A percentile compares a stretch with the other conserved stretches of the same genome.
These are phyloP conservation scores for Carallia brachiata DNA, from an alignment of 345 rosid species.

Conservation along the genomic window DNA sequence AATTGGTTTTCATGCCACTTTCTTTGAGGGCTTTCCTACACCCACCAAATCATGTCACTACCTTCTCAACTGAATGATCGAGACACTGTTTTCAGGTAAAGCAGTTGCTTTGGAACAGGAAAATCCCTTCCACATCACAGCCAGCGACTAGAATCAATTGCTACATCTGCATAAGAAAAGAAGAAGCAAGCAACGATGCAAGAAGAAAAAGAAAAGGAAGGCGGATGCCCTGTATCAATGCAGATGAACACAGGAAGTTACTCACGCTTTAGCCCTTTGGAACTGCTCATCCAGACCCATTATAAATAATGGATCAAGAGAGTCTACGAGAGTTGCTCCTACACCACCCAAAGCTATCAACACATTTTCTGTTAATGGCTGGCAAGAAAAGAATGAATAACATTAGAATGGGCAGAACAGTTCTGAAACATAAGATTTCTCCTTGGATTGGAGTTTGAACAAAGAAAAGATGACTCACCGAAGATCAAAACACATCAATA, in stretches of 20 bases:
- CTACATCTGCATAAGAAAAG: background rate
- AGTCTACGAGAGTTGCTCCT: constrained; percentile 83
- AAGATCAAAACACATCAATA: background rate
- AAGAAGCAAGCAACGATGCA: background rate
- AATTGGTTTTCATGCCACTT: too few species aligned
- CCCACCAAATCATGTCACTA: background rate
- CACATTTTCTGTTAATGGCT: constrained; percentile 82
- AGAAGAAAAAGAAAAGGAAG: background rate
- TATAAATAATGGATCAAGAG: constrained; percentile 84
- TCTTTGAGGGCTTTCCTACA: too few species aligned
- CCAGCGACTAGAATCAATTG: background rate
- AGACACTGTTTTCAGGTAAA: background rate
- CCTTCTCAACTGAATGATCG: background rate
- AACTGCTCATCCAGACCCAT: constrained; percentile 91
- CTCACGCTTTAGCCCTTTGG: constrained; percentile 91
- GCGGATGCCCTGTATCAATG: background rate
- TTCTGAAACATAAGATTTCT: background rate
- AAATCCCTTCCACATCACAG: background rate
- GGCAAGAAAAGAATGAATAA: constrained; percentile 5
- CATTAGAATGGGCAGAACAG: background rate
- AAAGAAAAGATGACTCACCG: background rate
- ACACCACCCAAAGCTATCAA: constrained; percentile 93
- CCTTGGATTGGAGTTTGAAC: background rate
- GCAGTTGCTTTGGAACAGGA: background rate
- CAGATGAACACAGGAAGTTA: constrained; percentile 12